phyloP scores from a whole-genome alignment of 768 basidiomycete species.

The Tephrocybe sp. region DNA sequence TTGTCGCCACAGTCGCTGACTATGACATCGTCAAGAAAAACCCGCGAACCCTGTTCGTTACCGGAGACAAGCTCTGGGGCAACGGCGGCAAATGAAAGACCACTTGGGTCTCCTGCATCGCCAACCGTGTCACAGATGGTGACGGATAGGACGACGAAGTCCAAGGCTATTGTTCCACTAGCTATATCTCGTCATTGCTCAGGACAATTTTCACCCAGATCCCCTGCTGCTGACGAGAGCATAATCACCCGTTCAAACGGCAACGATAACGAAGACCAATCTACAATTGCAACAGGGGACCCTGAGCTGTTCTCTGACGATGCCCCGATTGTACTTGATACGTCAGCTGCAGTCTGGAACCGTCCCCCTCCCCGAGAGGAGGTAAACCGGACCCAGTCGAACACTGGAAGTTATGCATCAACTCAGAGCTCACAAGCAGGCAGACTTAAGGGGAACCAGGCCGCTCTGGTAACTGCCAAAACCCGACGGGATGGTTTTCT shows the following conservation, averaged over 20 bases:
- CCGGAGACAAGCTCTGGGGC: not conserved
- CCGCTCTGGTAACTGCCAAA: not conserved
- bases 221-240: not conserved
- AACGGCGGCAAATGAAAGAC: not conserved
- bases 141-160: not conserved
- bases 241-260: too few species aligned
- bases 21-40: not conserved
- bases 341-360: slow-evolving; percentile 49
- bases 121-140: slow-evolving; percentile 1
- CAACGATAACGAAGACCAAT: too few species aligned
- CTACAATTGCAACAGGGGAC: too few species aligned
- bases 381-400: slow-evolving; percentile 35
- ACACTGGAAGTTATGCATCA: not conserved
- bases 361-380: slow-evolving; percentile 6
- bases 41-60: not conserved
- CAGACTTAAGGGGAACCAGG: not conserved
- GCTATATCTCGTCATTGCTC: not conserved
- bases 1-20: not conserved
- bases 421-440: not conserved
- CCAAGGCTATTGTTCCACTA: not conserved
- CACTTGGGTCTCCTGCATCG: not conserved
- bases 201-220: not conserved
- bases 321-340: slow-evolving; percentile 42
- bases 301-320: not conserved
- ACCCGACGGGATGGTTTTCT: not conserved